These are phyloP conservation scores for Gypsophila paniculata DNA, from an alignment of 179 eudicot genomes.

Conservation along the genomic window DNA sequence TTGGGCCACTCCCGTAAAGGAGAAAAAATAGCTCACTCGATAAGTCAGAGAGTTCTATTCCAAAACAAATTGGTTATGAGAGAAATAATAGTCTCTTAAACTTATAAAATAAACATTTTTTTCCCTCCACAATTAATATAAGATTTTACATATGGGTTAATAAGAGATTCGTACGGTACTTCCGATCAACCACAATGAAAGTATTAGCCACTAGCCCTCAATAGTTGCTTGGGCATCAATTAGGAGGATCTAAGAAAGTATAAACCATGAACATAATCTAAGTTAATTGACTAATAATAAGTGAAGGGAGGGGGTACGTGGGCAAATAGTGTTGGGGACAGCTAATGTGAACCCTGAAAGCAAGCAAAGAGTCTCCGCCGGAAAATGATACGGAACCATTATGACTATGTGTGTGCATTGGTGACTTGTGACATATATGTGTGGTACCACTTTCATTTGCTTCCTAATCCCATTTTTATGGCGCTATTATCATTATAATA, in stretches of 20 bases:
- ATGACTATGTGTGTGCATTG: slow-evolving; percentile 21
- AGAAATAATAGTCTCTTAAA: too few relatives aligned
- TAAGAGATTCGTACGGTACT: too few relatives aligned
- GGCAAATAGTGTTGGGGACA: slow-evolving; percentile 34
- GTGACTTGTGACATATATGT: slow-evolving; percentile 22
- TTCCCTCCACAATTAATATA: too few relatives aligned
- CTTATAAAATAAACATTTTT: too few relatives aligned
- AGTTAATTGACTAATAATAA: slow-evolving; percentile 23
- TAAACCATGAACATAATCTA: slow-evolving; percentile 15
- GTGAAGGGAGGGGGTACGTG: slow-evolving; percentile 36
- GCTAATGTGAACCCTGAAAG: slow-evolving; percentile 49
- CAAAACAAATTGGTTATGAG: too few relatives aligned
- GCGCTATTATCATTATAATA: neutral
- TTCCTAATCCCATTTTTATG: slow-evolving; percentile 7
- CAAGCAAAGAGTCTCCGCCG: slow-evolving; percentile 33
- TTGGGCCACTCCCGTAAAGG: too few relatives aligned
- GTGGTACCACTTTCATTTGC: neutral
- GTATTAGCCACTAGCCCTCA: neutral
- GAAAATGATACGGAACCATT: slow-evolving; percentile 31
- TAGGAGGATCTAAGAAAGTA: slow-evolving; percentile 20
- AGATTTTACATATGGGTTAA: too few relatives aligned
- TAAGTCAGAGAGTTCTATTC: too few relatives aligned
- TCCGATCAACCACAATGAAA: too few relatives aligned
- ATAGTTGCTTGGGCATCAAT: slow-evolving; percentile 22
- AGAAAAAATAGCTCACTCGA: too few relatives aligned